Conservation (phyloP, 2,329 filamentous ascomycete genomes). For the Cercospora sesami region DNA sequence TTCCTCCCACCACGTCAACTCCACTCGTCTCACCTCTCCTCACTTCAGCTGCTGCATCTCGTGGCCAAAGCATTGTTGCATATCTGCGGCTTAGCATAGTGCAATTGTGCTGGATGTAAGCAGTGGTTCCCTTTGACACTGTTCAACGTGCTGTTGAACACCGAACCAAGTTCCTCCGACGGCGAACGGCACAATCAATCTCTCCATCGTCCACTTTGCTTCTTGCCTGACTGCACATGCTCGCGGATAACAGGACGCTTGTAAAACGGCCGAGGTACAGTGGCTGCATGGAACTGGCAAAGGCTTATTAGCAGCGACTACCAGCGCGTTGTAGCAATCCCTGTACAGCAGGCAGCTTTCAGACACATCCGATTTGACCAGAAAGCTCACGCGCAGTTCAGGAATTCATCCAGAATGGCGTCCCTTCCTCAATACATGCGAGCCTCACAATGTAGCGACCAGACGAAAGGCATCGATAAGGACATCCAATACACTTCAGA, state of each 20-base stretch:
- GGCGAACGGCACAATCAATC: background rate
- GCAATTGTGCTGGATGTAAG: background rate
- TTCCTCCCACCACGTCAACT: background rate
- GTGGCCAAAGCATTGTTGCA: background rate
- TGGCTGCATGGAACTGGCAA: background rate
- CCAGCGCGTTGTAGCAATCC: background rate
- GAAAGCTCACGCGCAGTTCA: background rate
- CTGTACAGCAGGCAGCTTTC: background rate
- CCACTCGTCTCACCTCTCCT: background rate
- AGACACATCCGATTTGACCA: background rate
- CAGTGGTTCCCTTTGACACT: background rate
- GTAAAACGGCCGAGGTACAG: background rate
- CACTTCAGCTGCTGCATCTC: background rate
- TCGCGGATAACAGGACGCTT: background rate
- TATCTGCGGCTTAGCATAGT: background rate
- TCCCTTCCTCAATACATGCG: conserved; percentile 29
- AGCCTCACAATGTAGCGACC: conserved; percentile 33
- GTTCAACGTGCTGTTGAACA: background rate
- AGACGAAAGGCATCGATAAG: conserved; percentile 38
- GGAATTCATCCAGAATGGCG: background rate
- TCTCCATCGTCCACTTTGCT: background rate
- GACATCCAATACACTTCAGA: conserved; percentile 37
- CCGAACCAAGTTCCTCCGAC: background rate
- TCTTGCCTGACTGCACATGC: background rate
- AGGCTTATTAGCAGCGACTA: background rate